Evolutionary conservation across 2,329 filamentous ascomycete species (phyloP).

Genomic region (Calycina marina): DNA sequence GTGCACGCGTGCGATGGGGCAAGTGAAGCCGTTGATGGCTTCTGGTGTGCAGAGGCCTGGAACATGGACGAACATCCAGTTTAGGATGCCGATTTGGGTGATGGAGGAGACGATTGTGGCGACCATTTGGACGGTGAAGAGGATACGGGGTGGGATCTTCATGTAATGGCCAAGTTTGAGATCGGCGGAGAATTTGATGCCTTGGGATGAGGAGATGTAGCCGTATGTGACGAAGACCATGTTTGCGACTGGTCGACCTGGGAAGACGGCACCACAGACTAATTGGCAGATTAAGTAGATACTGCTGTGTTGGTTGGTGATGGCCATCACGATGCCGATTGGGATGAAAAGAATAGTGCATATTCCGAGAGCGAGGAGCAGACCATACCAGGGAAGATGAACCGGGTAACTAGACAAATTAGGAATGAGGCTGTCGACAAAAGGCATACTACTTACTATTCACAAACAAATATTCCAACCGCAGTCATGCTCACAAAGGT

Average conservation of each 20-base stretch:
- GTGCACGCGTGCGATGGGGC: constrained; percentile 73
- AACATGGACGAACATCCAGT: constrained; percentile 79
- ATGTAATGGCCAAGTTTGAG: constrained; percentile 81
- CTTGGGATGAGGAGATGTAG: constrained; percentile 78
- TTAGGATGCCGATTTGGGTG: constrained; percentile 71
- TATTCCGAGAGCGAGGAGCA: constrained; percentile 64
- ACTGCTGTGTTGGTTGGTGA: constrained; percentile 78
- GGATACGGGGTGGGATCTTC: constrained; percentile 68
- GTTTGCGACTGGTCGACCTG: constrained; percentile 74
- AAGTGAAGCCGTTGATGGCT: constrained; percentile 79
- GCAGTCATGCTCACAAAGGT: constrained; percentile 65
- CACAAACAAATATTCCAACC: constrained; percentile 70
- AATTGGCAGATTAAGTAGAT: constrained; percentile 80
- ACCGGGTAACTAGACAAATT: constrained; percentile 50
- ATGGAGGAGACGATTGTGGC: constrained; percentile 64
- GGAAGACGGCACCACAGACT: constrained; percentile 69
- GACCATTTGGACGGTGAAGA: constrained; percentile 65
- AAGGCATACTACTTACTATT: constrained; percentile 46
- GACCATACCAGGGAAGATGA: constrained; percentile 74
- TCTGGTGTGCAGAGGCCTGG: constrained; percentile 61
- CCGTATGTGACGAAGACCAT: constrained; percentile 91
- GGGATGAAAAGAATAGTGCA: constrained; percentile 76
- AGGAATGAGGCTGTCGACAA: not conserved
- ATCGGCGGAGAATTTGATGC: constrained; percentile 78
- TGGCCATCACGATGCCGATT: constrained; percentile 85